These are phyloP conservation scores for Monascus ruber DNA, from an alignment of 2,329 filamentous ascomycete genomes.

Conservation along the genomic window DNA sequence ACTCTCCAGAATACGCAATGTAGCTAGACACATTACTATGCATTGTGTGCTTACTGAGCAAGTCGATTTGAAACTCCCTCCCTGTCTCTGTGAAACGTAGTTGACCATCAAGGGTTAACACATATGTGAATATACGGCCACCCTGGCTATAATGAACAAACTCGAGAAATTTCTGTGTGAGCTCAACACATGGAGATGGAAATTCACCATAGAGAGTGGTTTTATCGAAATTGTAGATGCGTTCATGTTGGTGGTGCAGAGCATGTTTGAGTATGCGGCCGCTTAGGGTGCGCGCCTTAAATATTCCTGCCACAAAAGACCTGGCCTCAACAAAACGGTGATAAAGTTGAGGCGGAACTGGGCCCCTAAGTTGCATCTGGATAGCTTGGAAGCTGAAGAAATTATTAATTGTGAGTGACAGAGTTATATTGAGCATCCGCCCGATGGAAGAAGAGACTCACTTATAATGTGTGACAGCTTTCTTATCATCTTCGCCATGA, in stretches of 20 bases:
- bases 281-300: constrained; percentile 62
- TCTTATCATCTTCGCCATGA: constrained; percentile 44
- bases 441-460: constrained; percentile 31
- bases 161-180: constrained; percentile 70
- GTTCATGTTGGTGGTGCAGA: constrained; percentile 77
- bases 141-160: constrained; percentile 80
- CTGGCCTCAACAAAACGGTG: constrained; percentile 90
- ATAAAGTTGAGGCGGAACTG: constrained; percentile 68
- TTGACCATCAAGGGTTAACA: constrained; percentile 75
- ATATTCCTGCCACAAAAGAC: constrained; percentile 82
- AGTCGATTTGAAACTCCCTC: constrained; percentile 87
- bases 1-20: constrained; percentile 85
- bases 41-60: constrained; percentile 93
- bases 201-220: constrained; percentile 63
- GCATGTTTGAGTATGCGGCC: constrained; percentile 74
- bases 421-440: too few relatives aligned
- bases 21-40: constrained; percentile 87
- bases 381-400: constrained; percentile 72
- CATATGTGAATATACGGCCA: constrained; percentile 80
- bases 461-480: constrained; percentile 63
- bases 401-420: background rate
- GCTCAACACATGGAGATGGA: constrained; percentile 53
- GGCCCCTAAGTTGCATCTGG: constrained; percentile 76
- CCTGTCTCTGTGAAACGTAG: constrained; percentile 91
- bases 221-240: constrained; percentile 79